phyloP scores from a whole-genome alignment of 2,329 filamentous ascomycete genomes.

The Fusarium protoensiforme region DNA sequence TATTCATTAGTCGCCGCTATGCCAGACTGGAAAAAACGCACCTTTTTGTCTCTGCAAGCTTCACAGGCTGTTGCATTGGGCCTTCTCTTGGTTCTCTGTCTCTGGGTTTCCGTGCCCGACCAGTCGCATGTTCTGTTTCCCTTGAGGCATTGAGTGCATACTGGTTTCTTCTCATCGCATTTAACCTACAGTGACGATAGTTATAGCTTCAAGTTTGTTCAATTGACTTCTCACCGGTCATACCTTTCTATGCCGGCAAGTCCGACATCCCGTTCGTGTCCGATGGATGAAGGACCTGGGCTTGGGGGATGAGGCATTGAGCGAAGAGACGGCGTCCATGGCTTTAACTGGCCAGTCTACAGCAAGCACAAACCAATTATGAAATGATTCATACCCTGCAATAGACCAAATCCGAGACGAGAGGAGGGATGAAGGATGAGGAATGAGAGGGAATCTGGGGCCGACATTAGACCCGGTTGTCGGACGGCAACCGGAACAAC shows the following conservation, averaged over 20 bases:
- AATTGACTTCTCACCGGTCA: no score
- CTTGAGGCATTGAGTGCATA: neutral
- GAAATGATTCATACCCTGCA: neutral
- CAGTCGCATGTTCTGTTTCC: neutral
- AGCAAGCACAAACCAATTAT: no score
- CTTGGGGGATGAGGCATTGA: neutral
- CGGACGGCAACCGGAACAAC: neutral
- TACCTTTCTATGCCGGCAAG: neutral
- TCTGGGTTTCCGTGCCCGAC: neutral
- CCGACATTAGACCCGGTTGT: neutral
- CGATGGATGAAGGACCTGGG: neutral
- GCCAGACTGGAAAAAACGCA: neutral
- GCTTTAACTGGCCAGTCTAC: no score
- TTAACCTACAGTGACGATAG: neutral
- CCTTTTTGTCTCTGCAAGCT: neutral
- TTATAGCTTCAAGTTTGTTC: neutral
- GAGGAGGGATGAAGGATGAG: neutral
- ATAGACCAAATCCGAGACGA: neutral
- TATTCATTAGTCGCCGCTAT: neutral
- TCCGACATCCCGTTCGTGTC: neutral
- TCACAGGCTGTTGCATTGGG: neutral
- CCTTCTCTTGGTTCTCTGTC: neutral
- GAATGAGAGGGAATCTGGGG: neutral
- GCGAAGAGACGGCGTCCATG: neutral
- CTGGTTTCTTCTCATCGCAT: neutral